phyloP scores from a whole-genome alignment of 2,329 filamentous ascomycete species.

The Ascochyta lentis region DNA sequence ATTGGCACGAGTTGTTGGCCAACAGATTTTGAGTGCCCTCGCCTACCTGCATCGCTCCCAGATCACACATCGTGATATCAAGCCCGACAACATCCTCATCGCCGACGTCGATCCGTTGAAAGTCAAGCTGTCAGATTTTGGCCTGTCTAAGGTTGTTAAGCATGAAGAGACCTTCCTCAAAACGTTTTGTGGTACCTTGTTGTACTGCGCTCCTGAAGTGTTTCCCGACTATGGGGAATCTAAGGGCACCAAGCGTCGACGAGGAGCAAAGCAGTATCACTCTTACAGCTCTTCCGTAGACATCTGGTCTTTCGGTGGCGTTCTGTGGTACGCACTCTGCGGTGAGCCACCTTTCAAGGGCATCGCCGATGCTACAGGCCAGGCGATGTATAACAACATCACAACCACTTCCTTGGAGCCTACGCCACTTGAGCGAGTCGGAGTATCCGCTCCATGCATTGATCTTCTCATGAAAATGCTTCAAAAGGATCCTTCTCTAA shows the following conservation, averaged over 20 bases:
- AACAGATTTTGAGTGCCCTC: constrained; percentile 80
- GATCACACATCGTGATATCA: constrained; percentile 98
- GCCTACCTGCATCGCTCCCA: constrained; percentile 84
- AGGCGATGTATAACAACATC: constrained; percentile 81
- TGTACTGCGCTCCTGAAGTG: constrained; percentile 97
- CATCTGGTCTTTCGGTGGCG: constrained; percentile 94
- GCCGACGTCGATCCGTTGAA: constrained; percentile 73
- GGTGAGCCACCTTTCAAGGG: constrained; percentile 81
- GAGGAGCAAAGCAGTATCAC: constrained; percentile 56
- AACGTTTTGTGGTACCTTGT: constrained; percentile 93
- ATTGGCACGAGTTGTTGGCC: constrained; percentile 73
- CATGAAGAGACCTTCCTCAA: constrained; percentile 90
- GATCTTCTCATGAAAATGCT: constrained; percentile 82
- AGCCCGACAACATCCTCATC: constrained; percentile 96
- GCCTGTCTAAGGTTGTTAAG: constrained; percentile 91
- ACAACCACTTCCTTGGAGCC: constrained; percentile 79
- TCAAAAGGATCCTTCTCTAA: constrained; percentile 76
- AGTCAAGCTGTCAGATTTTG: constrained; percentile 96
- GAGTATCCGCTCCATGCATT: constrained; percentile 71
- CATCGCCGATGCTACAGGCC: constrained; percentile 75
- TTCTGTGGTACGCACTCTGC: constrained; percentile 86
- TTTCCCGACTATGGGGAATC: constrained; percentile 82
- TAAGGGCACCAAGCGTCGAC: constrained; percentile 68
- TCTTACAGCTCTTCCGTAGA: constrained; percentile 93
- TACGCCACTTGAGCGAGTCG: constrained; percentile 63